Percentiles rank a stretch among this genome's conserved stretches.
Conservation (phyloP, 2,329 filamentous ascomycete genomes). For the Fusarium globosum region DNA sequence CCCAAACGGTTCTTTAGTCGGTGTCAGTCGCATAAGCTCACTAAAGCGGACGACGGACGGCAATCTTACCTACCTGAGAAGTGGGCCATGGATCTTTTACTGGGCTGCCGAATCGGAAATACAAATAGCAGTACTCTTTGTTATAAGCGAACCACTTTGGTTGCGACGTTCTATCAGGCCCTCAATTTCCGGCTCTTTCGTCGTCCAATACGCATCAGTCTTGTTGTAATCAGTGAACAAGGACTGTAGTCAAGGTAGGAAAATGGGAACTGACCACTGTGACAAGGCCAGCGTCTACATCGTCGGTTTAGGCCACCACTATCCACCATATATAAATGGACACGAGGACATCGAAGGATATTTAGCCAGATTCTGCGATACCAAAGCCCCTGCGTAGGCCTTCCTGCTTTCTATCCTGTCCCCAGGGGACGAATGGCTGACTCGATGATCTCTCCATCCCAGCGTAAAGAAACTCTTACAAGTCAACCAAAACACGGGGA, state of each 20-base stretch:
- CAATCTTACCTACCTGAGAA: neutral
- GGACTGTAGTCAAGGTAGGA: neutral
- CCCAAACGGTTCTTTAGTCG: constrained; percentile 3
- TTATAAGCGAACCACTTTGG: neutral
- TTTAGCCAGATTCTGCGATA: neutral
- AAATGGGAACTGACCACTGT: constrained; percentile 2
- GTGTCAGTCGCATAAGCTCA: constrained; percentile 5
- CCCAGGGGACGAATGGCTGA: neutral
- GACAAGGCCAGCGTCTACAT: constrained; percentile 6
- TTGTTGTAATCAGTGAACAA: neutral
- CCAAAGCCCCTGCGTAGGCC: constrained; percentile 1
- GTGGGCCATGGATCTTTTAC: neutral
- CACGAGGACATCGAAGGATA: neutral
- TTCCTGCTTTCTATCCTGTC: neutral
- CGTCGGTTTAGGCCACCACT: constrained; percentile 6
- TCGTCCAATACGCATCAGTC: neutral
- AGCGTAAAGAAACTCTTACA: constrained; percentile 7
- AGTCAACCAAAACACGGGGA: constrained; percentile 1
- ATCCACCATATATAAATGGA: constrained; percentile 7
- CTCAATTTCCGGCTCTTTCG: neutral
- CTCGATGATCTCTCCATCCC: neutral
- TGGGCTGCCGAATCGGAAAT: neutral
- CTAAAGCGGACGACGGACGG: neutral
- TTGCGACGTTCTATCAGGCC: neutral
- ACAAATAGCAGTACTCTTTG: constrained; percentile 1